Evolutionary conservation across 805 yeast species (phyloP), one percentile per base, ranked within the genome.

Genomic region (Myxozyma kluyveri): DNA sequence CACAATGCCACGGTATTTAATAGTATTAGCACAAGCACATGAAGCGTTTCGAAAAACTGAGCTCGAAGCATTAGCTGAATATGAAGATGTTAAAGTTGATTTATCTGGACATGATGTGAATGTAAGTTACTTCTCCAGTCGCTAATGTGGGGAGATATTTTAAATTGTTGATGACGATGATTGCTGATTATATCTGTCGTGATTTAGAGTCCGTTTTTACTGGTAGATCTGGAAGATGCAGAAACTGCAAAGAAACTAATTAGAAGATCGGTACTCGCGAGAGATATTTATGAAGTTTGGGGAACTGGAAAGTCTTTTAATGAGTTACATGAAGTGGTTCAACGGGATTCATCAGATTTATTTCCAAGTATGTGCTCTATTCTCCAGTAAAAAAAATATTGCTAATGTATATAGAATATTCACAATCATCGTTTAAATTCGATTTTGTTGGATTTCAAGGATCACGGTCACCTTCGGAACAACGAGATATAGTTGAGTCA

Each of bases 21-120:
- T 93, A n/a, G 81, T 84, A 64, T 75, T 93, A 65, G 96, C 96
- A 2, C 96, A 90, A 69, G 78, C 83, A 38, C 89, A 88, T 64
- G 81, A 84, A 45, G 76, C 79, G 53, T 91, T 91, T 69, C 75
- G 98, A 44, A 69, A 70, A 33, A 87, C 96, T 0, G 99, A 91
- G 69, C 70, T 93, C 32, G 88, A 85, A 61, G 84, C 97, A 0
- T 69, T 93, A 41, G 97, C 97, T 0, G 82, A 80, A 31, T 68
- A 86, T 47, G 70, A 78, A 57, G 69, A 70, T 17, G 70, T 93
- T 2, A 58, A 53, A 1, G 72, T 86, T 5, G 90, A 88, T 65
- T 70, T 88, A 45, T 67, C 80, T 14, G 63, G 65, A 4, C 88
- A 88, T 65, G 72, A 73, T 50, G 82, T 77, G 39, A 68, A 71